Evolutionary conservation across 805 yeast genomes (phyloP), one percentile per base, ranked within the genome.

Genomic region (Candida montana): DNA sequence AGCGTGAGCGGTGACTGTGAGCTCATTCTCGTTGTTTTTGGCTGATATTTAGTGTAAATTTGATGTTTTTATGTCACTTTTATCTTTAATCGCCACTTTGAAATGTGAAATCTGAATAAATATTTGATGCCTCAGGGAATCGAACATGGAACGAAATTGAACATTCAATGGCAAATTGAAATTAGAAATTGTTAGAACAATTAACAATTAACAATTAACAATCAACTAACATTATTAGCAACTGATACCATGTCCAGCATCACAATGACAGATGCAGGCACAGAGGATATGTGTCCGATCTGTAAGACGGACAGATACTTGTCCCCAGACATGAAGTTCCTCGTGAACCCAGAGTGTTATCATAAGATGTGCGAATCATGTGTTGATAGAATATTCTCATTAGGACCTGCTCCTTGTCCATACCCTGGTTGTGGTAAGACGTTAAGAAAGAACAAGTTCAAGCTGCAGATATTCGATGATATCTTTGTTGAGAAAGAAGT

Each of bases 391-490:
- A 90, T 93, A 40, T 93, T 86, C 59, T 79, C 95, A 7, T 67
- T 84, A 38, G 99, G 99, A 3, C 99, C 99, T 0, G 93, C 96
- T 0, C 93, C 90, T 17, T 93, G 99, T 60, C 99, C 99, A 1
- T 91, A 90, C 60, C 84, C 89, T 4, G 80, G 82, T 39, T 93
- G 99, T 68, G 89, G 82, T 43, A 87, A 83, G 68, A 86, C 82
- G 10, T 68, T 93, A 47, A 71, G 99, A 51, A 86, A 85, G 71
- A 87, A 87, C 63, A 79, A 79, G 65, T 93, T 93, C 69, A 95
- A 93, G 67, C 74, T 86, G 31, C 99, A 93, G 65, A 75, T 89
- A 3, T 93, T 93, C 58, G 97, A 91, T 51, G 97, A 93, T 62
- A 75, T 93, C 31, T 70, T 63, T 7, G 95, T 93, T 3, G 99